A percentile compares a stretch with the other conserved stretches of the same genome.
Conservation (phyloP, 352 stramenopile species). For the Thraustochytrium striatum region DNA sequence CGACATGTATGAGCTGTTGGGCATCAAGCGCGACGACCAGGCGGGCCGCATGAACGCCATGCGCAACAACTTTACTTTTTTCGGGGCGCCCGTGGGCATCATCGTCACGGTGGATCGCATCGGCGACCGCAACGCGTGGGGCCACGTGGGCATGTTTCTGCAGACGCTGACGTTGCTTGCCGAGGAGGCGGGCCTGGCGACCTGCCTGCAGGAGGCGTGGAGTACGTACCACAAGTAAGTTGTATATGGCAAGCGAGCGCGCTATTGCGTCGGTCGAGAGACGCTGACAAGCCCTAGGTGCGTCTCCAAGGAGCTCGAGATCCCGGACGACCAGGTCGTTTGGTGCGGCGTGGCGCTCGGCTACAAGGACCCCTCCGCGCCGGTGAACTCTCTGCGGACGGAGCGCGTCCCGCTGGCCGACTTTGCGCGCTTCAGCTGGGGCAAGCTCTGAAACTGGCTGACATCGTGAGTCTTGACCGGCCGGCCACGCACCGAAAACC, state of each 20-base stretch:
- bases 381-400: constrained; percentile 29
- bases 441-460: constrained; percentile 33
- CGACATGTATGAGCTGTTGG: constrained; percentile 45
- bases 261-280: not conserved
- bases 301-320: constrained; percentile 41
- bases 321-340: constrained; percentile 33
- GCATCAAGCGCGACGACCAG: constrained; percentile 13
- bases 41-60: constrained; percentile 18
- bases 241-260: not conserved
- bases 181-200: constrained; percentile 3
- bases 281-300: not conserved
- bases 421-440: constrained; percentile 43
- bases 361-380: constrained; percentile 28
- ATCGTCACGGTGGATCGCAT: constrained; percentile 43
- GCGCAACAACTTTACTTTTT: constrained; percentile 47
- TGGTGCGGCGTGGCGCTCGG: constrained; percentile 45
- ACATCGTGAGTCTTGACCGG: too few relatives aligned
- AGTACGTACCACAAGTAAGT: constrained; percentile 6
- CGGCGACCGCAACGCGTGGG: constrained; percentile 29
- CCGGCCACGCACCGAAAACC: too few relatives aligned
- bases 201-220: constrained; percentile 46
- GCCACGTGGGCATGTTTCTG: constrained; percentile 48
- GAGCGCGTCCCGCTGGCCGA: constrained; percentile 19
- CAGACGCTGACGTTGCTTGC: constrained; percentile 28
- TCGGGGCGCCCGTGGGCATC: constrained; percentile 37